Conservation (phyloP, 163 green algal species). For the Scenedesmus sp. region DNA sequence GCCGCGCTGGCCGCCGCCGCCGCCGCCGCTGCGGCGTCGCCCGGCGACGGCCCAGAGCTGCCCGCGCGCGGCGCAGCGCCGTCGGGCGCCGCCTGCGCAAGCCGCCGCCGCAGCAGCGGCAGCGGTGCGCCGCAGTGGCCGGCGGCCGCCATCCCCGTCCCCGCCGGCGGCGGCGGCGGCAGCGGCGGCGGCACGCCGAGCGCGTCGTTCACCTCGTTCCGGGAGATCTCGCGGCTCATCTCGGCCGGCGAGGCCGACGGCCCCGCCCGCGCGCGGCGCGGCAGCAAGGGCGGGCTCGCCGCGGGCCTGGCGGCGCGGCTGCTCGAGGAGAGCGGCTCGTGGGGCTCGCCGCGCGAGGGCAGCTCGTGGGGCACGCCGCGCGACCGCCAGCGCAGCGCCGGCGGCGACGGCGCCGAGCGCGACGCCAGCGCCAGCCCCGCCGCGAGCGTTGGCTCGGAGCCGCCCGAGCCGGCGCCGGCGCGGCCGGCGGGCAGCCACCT, state of each 20-base stretch:
- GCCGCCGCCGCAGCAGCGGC: conserved; percentile 5
- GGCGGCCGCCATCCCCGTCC: neutral
- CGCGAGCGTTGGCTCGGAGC: no score
- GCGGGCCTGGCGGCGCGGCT: conserved; percentile 1
- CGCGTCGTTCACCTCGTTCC: conserved; percentile 9
- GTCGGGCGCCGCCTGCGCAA: no score
- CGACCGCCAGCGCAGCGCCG: neutral
- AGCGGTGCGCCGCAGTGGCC: neutral
- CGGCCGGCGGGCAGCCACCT: conserved; percentile 1
- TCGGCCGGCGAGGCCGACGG: neutral
- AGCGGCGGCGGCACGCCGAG: neutral
- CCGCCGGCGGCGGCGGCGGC: neutral
- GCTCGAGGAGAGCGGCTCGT: conserved; percentile 20
- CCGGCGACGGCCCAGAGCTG: no score
- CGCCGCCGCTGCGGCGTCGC: neutral
- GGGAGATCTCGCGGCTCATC: conserved; percentile 39
- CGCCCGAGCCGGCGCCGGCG: neutral
- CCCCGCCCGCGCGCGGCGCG: neutral
- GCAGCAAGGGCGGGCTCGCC: neutral
- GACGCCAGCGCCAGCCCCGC: neutral
- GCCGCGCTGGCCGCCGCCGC: neutral
- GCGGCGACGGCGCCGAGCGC: neutral
- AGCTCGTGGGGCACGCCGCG: conserved; percentile 31
- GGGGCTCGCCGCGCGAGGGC: conserved; percentile 23
- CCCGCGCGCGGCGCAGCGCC: no score